Evolutionary conservation across 2,329 filamentous ascomycete genomes (phyloP).

Genomic region (Claviceps sp.): DNA sequence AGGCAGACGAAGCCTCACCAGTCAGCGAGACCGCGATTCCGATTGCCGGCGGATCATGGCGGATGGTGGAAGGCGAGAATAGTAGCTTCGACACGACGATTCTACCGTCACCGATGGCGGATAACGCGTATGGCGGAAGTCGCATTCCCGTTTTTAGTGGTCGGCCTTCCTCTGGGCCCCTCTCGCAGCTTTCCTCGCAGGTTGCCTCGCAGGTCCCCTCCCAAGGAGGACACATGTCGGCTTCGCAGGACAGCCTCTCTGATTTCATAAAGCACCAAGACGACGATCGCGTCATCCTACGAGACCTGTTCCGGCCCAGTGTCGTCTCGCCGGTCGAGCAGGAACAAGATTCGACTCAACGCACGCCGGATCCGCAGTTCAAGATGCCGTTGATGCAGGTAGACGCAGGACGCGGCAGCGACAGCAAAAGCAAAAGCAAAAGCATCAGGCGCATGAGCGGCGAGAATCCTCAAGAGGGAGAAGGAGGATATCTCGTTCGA

Average conservation of each 20-base stretch:
- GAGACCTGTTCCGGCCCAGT: slow-evolving; percentile 42
- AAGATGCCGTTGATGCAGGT: slow-evolving; percentile 37
- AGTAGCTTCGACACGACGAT: slow-evolving; percentile 46
- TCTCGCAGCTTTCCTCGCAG: slow-evolving; percentile 38
- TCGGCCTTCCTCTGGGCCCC: slow-evolving; percentile 20
- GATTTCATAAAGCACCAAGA: slow-evolving; percentile 39
- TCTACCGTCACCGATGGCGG: slow-evolving; percentile 27
- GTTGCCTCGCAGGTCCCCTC: slow-evolving; percentile 18
- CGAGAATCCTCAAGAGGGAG: slow-evolving; percentile 8
- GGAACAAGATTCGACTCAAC: slow-evolving; percentile 13
- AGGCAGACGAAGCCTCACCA: slow-evolving; percentile 16
- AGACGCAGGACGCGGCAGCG: slow-evolving; percentile 22
- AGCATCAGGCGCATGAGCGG: slow-evolving; percentile 17
- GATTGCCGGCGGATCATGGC: slow-evolving; percentile 30
- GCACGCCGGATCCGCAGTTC: slow-evolving; percentile 36
- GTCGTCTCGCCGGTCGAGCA: slow-evolving; percentile 26
- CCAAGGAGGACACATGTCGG: slow-evolving; percentile 14
- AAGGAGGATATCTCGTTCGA: slow-evolving; percentile 17
- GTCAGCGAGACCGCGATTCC: slow-evolving; percentile 25
- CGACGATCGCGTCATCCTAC: slow-evolving; percentile 40
- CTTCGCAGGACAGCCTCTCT: slow-evolving; percentile 42
- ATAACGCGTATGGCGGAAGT: slow-evolving; percentile 23
- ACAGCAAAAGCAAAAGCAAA: slow-evolving; percentile 4
- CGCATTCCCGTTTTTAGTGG: slow-evolving; percentile 25
- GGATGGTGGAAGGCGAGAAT: slow-evolving; percentile 46